These are phyloP conservation scores for Wallacemonas collosoma DNA, from an alignment of 208 protist genomes.

Conservation along the genomic window DNA sequence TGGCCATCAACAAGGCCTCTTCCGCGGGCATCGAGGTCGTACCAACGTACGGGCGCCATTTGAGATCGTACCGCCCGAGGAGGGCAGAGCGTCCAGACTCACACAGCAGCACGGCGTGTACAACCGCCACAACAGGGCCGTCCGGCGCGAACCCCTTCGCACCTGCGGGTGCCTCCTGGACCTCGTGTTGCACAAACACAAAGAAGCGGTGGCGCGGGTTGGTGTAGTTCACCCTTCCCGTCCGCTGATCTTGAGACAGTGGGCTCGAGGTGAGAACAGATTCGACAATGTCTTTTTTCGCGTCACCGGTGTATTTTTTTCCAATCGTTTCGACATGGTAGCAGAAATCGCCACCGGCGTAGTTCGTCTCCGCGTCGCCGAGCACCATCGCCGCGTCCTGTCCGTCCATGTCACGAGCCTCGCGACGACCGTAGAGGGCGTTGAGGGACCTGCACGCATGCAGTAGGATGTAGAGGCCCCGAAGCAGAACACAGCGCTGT, in stretches of 20 bases:
- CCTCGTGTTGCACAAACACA: conserved; percentile 66
- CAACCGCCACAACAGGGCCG: conserved; percentile 48
- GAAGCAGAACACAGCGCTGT: conserved; percentile 25
- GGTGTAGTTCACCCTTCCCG: conserved; percentile 19
- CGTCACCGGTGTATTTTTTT: conserved; percentile 52
- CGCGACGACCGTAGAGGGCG: conserved; percentile 30
- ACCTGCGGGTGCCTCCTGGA: conserved; percentile 40
- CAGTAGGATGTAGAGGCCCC: conserved; percentile 41
- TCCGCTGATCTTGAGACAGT: background rate
- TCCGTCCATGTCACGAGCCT: background rate
- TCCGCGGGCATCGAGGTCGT: conserved; percentile 97
- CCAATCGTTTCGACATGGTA: conserved; percentile 80
- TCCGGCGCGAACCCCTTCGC: conserved; percentile 34
- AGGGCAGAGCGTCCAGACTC: conserved; percentile 44
- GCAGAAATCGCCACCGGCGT: conserved; percentile 30
- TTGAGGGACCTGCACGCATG: conserved; percentile 48
- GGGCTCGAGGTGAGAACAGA: conserved; percentile 20
- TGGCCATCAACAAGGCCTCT: conserved; percentile 91
- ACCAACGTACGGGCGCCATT: conserved; percentile 91
- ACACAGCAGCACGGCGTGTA: conserved; percentile 41
- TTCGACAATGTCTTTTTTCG: conserved; percentile 50
- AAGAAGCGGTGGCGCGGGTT: conserved; percentile 33
- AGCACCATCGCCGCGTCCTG: conserved; percentile 13
- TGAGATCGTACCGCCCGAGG: conserved; percentile 81
- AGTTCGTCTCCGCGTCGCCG: conserved; percentile 34